These are phyloP conservation scores for Rickenella mellea DNA, from an alignment of 768 basidiomycete genomes.

Conservation along the genomic window DNA sequence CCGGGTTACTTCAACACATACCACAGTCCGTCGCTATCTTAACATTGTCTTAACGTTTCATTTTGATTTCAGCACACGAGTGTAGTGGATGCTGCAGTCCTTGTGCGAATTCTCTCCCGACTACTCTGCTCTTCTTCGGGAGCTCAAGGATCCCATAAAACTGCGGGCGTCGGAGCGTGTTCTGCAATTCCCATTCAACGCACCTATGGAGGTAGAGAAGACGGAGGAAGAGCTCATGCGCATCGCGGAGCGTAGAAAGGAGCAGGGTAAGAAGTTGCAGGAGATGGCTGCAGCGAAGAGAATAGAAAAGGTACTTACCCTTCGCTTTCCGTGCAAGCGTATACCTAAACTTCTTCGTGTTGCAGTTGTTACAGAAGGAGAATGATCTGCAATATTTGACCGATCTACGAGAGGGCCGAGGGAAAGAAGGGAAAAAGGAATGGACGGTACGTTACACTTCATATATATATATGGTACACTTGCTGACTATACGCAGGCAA, in stretches of 20 bases:
- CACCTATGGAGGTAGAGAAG: constrained; percentile 64
- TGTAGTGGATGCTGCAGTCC: constrained; percentile 84
- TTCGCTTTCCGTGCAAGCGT: background rate
- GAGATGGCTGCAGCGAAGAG: constrained; percentile 83
- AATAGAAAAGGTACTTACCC: constrained; percentile 61
- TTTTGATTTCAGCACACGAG: background rate
- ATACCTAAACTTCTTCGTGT: background rate
- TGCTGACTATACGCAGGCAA: constrained; percentile 28
- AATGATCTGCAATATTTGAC: constrained; percentile 57
- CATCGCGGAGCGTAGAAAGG: constrained; percentile 69
- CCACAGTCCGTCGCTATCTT: constrained; percentile 45
- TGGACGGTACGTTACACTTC: constrained; percentile 46
- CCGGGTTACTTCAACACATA: constrained; percentile 66
- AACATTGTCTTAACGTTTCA: background rate
- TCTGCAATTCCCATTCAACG: constrained; percentile 79
- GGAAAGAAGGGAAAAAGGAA: constrained; percentile 56
- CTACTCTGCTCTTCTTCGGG: constrained; percentile 59
- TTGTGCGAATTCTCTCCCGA: constrained; percentile 78
- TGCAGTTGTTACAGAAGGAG: constrained; percentile 67
- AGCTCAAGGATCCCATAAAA: constrained; percentile 54
- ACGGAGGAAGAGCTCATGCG: constrained; percentile 82
- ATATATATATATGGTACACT: background rate
- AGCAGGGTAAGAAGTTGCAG: constrained; percentile 82
- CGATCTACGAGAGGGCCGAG: constrained; percentile 53
- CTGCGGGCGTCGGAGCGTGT: constrained; percentile 61